Evolutionary conservation across 2,329 filamentous ascomycete genomes (phyloP), one percentile per base, ranked within the genome.

Genomic region (Exserohilum turcica): DNA sequence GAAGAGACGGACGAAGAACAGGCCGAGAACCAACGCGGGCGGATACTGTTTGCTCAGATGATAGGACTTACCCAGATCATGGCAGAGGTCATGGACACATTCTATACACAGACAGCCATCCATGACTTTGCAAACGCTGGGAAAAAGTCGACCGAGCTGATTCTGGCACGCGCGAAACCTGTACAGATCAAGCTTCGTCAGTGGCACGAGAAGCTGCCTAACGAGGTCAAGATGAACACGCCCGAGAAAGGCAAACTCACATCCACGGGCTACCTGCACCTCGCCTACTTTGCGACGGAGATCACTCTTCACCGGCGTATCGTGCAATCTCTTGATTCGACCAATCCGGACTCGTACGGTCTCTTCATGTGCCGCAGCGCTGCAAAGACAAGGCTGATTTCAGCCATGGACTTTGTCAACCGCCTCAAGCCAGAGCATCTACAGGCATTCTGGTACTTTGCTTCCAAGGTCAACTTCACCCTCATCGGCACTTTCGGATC

Each of bases 341-440:
- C 79, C 1, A 74, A 77, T 13, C 80, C 78, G 16, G 91, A 96
- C 69, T 84, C 88, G 0, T 96, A 97, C 66, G 86, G 96, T 43
- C 84, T 92, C 49, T 91, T 95, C 74, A 96, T 97, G 64, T 96
- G 92, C 75, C 91, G 93, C 47, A 92, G 88, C 52, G 93, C 93
- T 3, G 93, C 93, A 47, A 97, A 97, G 74, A 95, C 93, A 0
- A 88, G 93, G 5, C 83, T 97, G 29, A 96, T 97, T 69, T 95
- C 90, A 18, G 92, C 92, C 59, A 96, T 97, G 90, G 93, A 97
- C 73, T 96, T 97, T 75, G 92, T 96, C 65, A 97, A 97, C 76
- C 88, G 93, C 0, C 84, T 97, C 28, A 91, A 89, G 38, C 91
- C 91, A 0, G 85, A 87, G 31, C 92, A 97, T 66, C 82, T 97